Evolutionary conservation across 768 basidiomycete genomes (phyloP), one percentile per base, ranked within the genome.

Genomic region (Paxillus rubicundulus): DNA sequence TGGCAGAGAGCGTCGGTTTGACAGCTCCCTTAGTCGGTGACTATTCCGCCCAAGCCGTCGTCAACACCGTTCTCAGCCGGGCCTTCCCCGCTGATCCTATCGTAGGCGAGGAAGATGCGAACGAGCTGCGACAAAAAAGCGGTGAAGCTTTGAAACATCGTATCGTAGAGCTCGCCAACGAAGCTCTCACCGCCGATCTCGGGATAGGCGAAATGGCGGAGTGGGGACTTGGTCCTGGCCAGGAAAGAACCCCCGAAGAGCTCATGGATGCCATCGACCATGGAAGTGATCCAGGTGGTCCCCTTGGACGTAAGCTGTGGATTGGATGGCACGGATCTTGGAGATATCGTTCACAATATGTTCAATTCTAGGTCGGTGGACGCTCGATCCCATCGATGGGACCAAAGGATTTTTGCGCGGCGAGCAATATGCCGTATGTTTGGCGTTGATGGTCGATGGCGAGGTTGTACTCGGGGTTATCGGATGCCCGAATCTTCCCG

Each of bases 71-170:
- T 63, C 80, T 99, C 33, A 66, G 70, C 14, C 73, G 74, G 12
- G 83, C 86, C 0, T 98, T 97, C 71, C 96, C 95, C 0, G 60
- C 77, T 1, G 94, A 98, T 70, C 81, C 81, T 9, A 91, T 98
- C 64, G 86, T 98, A 36, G 97, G 95, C 30, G 97, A 99, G 70
- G 96, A 99, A 70, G 92, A 97, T 67, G 86, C 96, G 0, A 75
- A 82, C 0, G 90, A 92, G 48, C 71, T 98, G 17, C 81, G 88
- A 7, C 67, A 62, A 2, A 79, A 77, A 39, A 71, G 72, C 8
- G 73, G 73, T 3, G 61, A 55, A 9, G 62, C 58, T 0, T 70
- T 94, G 47, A 65, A 82, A 34, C 74, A 82, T 21, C 81, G 89
- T 39, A 89, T 98, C 54, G 78, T 91, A 39, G 72, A 80, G 32